Base-by-base conservation (phyloP, 1,284 basidiomycete genomes). In the Ustilago lituana region DNA sequence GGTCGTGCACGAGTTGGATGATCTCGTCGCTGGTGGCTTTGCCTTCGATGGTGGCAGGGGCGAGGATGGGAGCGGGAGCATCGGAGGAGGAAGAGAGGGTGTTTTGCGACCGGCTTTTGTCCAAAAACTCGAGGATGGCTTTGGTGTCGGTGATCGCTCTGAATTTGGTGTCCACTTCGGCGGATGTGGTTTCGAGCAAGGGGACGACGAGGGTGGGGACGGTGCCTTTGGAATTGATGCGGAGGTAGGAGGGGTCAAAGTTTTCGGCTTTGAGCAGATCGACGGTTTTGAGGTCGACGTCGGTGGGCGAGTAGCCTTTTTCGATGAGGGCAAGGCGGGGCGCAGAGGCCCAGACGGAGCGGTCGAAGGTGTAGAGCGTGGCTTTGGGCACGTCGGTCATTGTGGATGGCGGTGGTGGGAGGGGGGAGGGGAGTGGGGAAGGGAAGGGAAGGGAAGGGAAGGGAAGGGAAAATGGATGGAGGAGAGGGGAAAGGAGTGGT, bases 151-250 rank as follows among this genome's bases (percentile, higher is more conserved):
- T 88, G 53, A 94, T 83, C 5, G 91, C 89, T 72, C 91, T 89
- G 84, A 91, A 94, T 41, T 90, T 87, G 72, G 88, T 90, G 70
- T 91, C 90, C 29, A 89, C 86, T 35, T 90, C 90, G 4, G 87
- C 84, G 4, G 86, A 85, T 8, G 91, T 86, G 14, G 90, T 91
- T 74, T 89, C 89, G 72, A 88, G 84, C 17, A 91, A 84, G 0
- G 92, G 92, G 4, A 93, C 91, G 20, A 93, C 89, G 38, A 95
- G 84, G 0, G 90, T 90, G 5, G 92, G 92, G 0, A 94, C 87
- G n/a, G 90, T 91, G 12, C 88, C 91, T 90, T 90, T 89, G 35
- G 88, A 85, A 81, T 91, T 94, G 80, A 94, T 84, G 48, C 91
- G 88, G 56, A 90, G 84, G 78, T 88, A 90, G 24, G 84, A 82